Evolutionary conservation across 2,329 filamentous ascomycete genomes (phyloP), one percentile per base, ranked within the genome.

Genomic region (Aspergillus luchuensis): DNA sequence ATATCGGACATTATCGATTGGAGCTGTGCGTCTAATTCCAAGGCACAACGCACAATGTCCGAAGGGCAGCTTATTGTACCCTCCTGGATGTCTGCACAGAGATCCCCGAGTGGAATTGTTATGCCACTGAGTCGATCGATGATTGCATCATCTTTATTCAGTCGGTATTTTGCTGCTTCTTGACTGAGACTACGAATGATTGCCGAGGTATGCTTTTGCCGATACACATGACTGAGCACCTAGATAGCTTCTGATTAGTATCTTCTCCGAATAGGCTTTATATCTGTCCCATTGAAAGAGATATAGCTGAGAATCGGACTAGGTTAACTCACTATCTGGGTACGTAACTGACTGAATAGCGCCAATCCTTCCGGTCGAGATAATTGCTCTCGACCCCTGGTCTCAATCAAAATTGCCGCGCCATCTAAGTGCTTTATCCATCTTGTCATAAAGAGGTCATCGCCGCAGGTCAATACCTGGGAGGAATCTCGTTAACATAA

Each of bases 391-490:
- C 6, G 8, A 4, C 54, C 54, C 15, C 54, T n/a, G 5, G 45
- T 10, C 10, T 57, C 54, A 41, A 57, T 23, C 6, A 57, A 8
- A 0, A 36, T 28, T 5, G 54, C 43, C 8, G 54, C 54, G 11
- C 54, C 54, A 15, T 57, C 54, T 28, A 57, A 36, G 23, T 57
- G 54, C 3, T 57, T 57, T 1, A 57, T 49, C 43, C 43, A 57
- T 3, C 54, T 43, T 8, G 30, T 28, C 13, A 48, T 13, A 48
- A 57, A 57, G 5, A 33, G 25, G 13, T 17, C 54, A 23, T 57
- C 43, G 25, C 39, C 39, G n/a, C 54, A 57, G 2, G 54, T 39
- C 11, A 48, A 39, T 17, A 50, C n/a, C 47, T 49, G 25, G 6
- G 30, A 3, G 0, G n/a, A 6, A 19, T 28, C 15, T n/a, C 15